These are phyloP conservation scores for Fusarium protoensiforme DNA, from an alignment of 2,329 filamentous ascomycete genomes.

Conservation along the genomic window DNA sequence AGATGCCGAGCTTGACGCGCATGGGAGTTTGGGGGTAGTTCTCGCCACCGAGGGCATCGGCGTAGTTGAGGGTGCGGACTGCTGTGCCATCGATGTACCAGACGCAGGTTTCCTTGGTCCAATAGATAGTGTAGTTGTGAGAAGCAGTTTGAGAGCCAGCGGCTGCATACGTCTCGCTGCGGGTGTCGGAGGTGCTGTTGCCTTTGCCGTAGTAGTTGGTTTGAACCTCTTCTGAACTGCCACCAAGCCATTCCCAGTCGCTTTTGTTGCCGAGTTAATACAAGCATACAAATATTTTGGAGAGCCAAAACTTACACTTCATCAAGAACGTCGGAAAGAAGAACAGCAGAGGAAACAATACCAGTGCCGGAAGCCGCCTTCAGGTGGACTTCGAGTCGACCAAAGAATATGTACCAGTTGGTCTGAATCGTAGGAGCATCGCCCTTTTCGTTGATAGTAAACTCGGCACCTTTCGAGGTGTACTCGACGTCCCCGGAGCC, in stretches of 20 bases:
- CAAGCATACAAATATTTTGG: no score
- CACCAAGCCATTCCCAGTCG: constrained; percentile 85
- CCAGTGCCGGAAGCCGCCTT: constrained; percentile 78
- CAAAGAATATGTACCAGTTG: constrained; percentile 88
- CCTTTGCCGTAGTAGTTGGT: constrained; percentile 83
- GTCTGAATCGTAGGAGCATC: constrained; percentile 72
- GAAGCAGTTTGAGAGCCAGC: constrained; percentile 47
- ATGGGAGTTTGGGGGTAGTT: constrained; percentile 77
- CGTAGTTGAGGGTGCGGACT: constrained; percentile 42
- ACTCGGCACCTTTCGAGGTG: constrained; percentile 32
- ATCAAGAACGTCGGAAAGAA: constrained; percentile 82
- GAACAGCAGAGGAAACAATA: constrained; percentile 79
- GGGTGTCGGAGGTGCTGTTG: constrained; percentile 61
- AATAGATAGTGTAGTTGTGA: constrained; percentile 76
- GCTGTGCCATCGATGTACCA: constrained; percentile 68
- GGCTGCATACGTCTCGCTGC: constrained; percentile 19
- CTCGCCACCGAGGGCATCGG: constrained; percentile 60
- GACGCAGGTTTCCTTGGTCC: constrained; percentile 67
- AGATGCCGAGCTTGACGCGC: constrained; percentile 71
- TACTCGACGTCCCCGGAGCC: constrained; percentile 35
- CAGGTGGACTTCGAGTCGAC: constrained; percentile 75
- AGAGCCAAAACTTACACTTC: constrained; percentile 21
- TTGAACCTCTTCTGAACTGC: constrained; percentile 72
- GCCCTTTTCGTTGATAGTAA: constrained; percentile 67
- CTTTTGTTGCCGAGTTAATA: neutral